Evolutionary conservation across 192 early-diverging fungal genomes (phyloP).

Genomic region (Coemansia sp.): DNA sequence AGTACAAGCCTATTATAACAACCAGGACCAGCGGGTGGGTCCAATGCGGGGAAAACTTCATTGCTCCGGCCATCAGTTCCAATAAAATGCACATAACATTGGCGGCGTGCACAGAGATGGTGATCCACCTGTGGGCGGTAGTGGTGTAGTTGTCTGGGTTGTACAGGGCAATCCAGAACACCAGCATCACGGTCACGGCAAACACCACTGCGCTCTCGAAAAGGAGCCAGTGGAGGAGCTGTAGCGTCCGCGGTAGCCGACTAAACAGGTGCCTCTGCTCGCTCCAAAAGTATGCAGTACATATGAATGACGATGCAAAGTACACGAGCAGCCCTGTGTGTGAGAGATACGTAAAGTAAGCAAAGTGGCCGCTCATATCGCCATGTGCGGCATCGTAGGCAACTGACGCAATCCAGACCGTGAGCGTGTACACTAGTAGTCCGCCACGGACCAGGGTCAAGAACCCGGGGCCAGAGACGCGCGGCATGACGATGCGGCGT

Average conservation of each 20-base stretch:
- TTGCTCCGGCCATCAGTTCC: constrained; percentile 18
- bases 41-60: constrained; percentile 37
- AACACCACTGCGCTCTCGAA: constrained; percentile 31
- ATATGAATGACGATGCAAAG: constrained; percentile 11
- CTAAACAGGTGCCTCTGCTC: constrained; percentile 4
- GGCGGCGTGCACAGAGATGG: constrained; percentile 28
- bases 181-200: constrained; percentile 17
- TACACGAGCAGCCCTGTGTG: constrained; percentile 37
- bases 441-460: constrained; percentile 6
- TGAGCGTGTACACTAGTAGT: constrained; percentile 24
- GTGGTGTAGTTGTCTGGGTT: constrained; percentile 1
- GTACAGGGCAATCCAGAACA: constrained; percentile 40
- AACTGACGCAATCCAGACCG: constrained; percentile 25
- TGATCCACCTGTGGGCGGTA: constrained; percentile 14
- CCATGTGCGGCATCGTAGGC: constrained; percentile 13
- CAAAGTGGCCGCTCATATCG: constrained; percentile 18
- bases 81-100: constrained; percentile 17
- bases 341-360: constrained; percentile 40
- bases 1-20: constrained; percentile 13
- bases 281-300: constrained; percentile 11
- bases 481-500: constrained; percentile 16
- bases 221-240: constrained; percentile 43
- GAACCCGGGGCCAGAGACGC: constrained; percentile 6
- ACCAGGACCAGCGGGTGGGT: constrained; percentile 17
- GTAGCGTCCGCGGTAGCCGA: constrained; percentile 16